A percentile compares a stretch with the other conserved stretches of the same genome.
Evolutionary conservation across 2,329 filamentous ascomycete species (phyloP).

Genomic region (Seiridium cupressi): DNA sequence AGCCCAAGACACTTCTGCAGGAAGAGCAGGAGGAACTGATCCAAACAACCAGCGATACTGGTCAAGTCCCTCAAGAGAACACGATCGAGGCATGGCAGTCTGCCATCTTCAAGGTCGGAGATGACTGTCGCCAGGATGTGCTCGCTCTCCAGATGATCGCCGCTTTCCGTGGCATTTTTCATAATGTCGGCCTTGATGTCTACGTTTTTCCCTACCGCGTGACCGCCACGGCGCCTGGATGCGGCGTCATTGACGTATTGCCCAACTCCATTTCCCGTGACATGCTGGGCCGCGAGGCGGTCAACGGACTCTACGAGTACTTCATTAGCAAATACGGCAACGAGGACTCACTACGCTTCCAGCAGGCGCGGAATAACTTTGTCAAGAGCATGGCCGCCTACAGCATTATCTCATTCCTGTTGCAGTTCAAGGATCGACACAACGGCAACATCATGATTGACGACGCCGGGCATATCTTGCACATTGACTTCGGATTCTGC

Average conservation of each 20-base stretch:
- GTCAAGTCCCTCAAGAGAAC: constrained; percentile 37
- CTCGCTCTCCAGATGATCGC: constrained; percentile 97
- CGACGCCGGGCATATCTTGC: constrained; percentile 92
- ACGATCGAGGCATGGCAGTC: constrained; percentile 97
- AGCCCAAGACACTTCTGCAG: constrained; percentile 56
- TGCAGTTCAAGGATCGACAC: constrained; percentile 99
- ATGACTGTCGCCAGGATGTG: constrained; percentile 97
- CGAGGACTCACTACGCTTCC: constrained; percentile 91
- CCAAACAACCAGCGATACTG: constrained; percentile 43
- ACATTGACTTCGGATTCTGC: constrained; percentile 99
- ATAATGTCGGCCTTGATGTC: constrained; percentile 89
- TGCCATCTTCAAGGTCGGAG: constrained; percentile 99
- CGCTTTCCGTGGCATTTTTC: constrained; percentile 95
- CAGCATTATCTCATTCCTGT: constrained; percentile 90
- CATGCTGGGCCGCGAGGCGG: constrained; percentile 96
- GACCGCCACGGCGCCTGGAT: constrained; percentile 93
- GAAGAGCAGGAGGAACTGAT: constrained; percentile 53
- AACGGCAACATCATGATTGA: constrained; percentile 99
- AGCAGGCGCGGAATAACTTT: constrained; percentile 93
- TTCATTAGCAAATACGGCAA: constrained; percentile 97
- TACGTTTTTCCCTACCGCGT: constrained; percentile 97
- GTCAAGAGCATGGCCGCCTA: constrained; percentile 99
- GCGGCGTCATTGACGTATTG: constrained; percentile 95
- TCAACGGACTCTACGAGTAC: constrained; percentile 98
- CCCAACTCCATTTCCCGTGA: constrained; percentile 98